Percentiles rank a stretch among this genome's conserved stretches.
Evolutionary conservation across 78 protist genomes (phyloP).

Genomic region (Planoprotostelium fungivorum): DNA sequence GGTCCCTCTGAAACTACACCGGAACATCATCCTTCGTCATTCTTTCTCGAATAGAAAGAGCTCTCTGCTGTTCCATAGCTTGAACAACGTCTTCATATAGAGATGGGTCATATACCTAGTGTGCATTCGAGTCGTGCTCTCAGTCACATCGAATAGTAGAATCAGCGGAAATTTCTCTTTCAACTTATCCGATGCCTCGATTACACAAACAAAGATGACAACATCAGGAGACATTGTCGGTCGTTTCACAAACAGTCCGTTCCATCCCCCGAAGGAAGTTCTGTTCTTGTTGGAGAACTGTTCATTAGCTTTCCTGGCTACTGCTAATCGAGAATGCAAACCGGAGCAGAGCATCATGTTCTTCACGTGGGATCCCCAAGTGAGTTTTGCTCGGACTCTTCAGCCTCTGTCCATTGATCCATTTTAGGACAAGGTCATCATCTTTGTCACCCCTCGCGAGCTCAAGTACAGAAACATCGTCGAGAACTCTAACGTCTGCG

Average conservation of each 20-base stretch:
- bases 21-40: too few species aligned
- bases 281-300: neutral
- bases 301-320: neutral
- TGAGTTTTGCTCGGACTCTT: neutral
- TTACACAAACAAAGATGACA: too few species aligned
- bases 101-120: too few species aligned
- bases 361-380: neutral
- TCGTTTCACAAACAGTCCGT: neutral
- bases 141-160: too few species aligned
- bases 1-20: too few species aligned
- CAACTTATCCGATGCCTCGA: too few species aligned
- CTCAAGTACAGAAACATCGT: neutral
- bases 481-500: neutral
- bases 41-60: too few species aligned
- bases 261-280: neutral
- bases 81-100: too few species aligned
- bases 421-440: neutral
- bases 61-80: too few species aligned
- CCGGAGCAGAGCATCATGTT: neutral
- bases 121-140: too few species aligned
- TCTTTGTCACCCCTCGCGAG: neutral
- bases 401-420: neutral
- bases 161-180: too few species aligned
- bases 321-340: neutral
- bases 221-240: too few species aligned